Evolutionary conservation across 2,329 filamentous ascomycete species (phyloP), one percentile per base, ranked within the genome.

Genomic region (Ploettnerulaceae sp.): DNA sequence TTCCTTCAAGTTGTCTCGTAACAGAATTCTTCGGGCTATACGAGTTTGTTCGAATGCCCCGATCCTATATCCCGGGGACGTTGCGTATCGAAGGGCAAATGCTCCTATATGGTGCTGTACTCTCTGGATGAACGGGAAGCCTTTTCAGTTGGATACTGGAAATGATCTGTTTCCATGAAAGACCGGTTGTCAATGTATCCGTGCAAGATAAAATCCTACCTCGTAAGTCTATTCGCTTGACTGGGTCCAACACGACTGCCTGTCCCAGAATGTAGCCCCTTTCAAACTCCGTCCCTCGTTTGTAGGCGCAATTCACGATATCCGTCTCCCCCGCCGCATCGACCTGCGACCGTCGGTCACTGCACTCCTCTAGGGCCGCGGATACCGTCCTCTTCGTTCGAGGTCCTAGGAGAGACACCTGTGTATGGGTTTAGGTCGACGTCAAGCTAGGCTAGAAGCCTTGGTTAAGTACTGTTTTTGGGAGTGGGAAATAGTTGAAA

Each of bases 291-390:
- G 40, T 49, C 48, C 39, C 34, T 52, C 39, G 47, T 49, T 47
- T 45, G 31, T 38, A 43, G 41, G 35, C 38, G 55, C 41, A 42
- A 37, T 48, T 56, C 45, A 56, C 57, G 44, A 50, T 52, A 21
- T 36, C 48, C 58, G 46, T 54, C 58, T 52, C 56, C 53, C 49
- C 60, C 57, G 52, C 60, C 57, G 50, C 60, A 60, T 61, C 51
- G 52, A 56, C 58, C 49, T 53, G 47, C 52, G 57, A 57, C 57
- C 58, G 48, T 42, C 45, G 49, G 58, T 56, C 57, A 51, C 53
- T 56, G 32, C 42, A 24, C 26, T 48, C 31, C 44, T 41, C 17
- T 47, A 40, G 29, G 15, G 15, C 25, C 37, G 37, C 25, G 24
- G 24, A 9, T 6, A 12, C 15, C 21, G 6, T 20, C 9, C 9